Percentiles rank a stretch among this genome's conserved stretches.
Evolutionary conservation across 2,329 filamentous ascomycete genomes (phyloP).

Genomic region (Diaporthe nobilis): DNA sequence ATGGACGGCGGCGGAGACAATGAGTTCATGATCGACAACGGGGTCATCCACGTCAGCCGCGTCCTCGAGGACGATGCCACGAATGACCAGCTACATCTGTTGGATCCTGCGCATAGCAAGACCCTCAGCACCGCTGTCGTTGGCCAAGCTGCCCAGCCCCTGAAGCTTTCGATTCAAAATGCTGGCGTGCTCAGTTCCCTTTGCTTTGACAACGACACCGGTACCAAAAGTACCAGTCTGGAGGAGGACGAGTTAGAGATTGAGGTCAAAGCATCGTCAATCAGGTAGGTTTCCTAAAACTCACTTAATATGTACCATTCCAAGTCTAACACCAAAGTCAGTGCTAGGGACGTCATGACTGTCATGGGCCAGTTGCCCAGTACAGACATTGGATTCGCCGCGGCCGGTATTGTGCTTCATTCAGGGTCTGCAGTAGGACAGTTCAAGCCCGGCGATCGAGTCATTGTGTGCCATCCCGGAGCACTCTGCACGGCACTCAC

Average conservation of each 20-base stretch:
- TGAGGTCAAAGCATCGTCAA: neutral
- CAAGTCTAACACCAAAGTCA: neutral
- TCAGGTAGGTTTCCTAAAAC: neutral
- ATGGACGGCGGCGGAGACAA: neutral
- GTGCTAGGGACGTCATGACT: conserved; percentile 51
- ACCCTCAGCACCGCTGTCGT: neutral
- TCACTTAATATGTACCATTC: neutral
- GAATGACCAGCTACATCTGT: neutral
- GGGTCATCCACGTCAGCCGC: neutral
- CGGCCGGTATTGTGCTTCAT: conserved; percentile 42
- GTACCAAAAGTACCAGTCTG: neutral
- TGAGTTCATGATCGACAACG: neutral
- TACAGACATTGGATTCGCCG: conserved; percentile 45
- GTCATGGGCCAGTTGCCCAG: conserved; percentile 48
- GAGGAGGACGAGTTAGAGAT: neutral
- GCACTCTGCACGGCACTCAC: conserved; percentile 3
- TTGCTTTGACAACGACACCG: neutral
- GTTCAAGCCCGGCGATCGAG: conserved; percentile 42
- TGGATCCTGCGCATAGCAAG: neutral
- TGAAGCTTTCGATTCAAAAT: conserved; percentile 4
- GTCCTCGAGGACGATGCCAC: neutral
- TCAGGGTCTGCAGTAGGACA: neutral
- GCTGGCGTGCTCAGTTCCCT: neutral
- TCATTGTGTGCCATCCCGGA: conserved; percentile 28
- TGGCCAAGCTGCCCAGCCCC: neutral